phyloP scores from a whole-genome alignment of 257 asterid species.

The Cynanchum wilfordii region DNA sequence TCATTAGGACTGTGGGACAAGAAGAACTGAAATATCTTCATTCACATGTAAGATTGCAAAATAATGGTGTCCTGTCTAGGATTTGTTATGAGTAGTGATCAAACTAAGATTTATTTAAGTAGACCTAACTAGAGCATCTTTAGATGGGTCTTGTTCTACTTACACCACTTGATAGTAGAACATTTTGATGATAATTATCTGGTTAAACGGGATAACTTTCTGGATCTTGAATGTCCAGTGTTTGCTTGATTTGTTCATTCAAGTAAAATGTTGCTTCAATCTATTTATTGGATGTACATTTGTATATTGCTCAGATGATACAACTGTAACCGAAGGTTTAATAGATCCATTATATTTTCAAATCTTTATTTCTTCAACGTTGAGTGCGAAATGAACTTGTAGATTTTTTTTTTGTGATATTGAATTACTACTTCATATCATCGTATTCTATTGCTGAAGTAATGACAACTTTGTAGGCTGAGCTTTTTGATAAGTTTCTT shows the following conservation, averaged over 20 bases:
- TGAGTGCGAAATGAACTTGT: background rate
- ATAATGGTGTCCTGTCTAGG: background rate
- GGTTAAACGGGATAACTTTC: background rate
- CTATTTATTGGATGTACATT: background rate
- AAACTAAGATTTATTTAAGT: background rate
- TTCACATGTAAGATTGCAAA: constrained; percentile 5
- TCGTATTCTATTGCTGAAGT: constrained; percentile 18
- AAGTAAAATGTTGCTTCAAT: background rate
- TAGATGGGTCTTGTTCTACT: background rate
- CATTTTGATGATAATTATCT: background rate
- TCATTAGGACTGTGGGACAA: constrained; percentile 1
- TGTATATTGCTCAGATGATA: background rate
- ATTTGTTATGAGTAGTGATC: background rate
- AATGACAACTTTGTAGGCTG: constrained; percentile 61
- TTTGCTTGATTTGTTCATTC: background rate
- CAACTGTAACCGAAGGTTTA: background rate
- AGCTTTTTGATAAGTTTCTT: constrained; percentile 91
- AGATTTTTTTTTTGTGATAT: background rate
- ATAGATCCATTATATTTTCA: background rate
- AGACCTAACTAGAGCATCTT: background rate
- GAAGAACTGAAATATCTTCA: background rate
- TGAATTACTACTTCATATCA: background rate
- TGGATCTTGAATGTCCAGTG: background rate
- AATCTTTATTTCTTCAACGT: background rate
- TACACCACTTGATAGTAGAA: background rate